Percentiles rank a stretch among this genome's conserved stretches.
These are phyloP conservation scores for Solanum chmielewskii DNA, from an alignment of 257 asterid genomes.

Conservation along the genomic window DNA sequence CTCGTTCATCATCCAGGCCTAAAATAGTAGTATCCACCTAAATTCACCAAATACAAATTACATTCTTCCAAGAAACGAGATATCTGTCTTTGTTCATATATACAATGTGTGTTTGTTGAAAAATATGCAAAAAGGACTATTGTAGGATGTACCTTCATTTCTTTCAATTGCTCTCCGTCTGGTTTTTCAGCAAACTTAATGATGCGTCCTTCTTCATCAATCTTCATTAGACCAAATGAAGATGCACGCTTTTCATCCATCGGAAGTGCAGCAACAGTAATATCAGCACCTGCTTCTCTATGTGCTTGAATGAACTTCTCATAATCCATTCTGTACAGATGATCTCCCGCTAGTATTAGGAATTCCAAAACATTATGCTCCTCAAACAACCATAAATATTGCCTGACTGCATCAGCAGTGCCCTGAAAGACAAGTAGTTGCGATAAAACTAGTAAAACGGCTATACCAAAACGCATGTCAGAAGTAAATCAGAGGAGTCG, in stretches of 20 bases:
- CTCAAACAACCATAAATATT: slow-evolving; percentile 82
- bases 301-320: slow-evolving; percentile 93
- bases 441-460: not conserved
- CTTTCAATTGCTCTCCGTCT: slow-evolving; percentile 73
- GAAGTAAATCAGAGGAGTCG: not conserved
- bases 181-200: slow-evolving; percentile 86
- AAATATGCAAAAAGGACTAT: no score
- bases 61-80: not conserved
- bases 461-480: not conserved
- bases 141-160: slow-evolving; percentile 59
- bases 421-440: slow-evolving; percentile 37
- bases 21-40: slow-evolving; percentile 90
- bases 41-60: not conserved
- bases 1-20: slow-evolving; percentile 90
- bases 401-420: slow-evolving; percentile 97
- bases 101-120: no score
- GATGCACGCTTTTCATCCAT: slow-evolving; percentile 96
- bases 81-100: not conserved
- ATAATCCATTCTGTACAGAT: slow-evolving; percentile 88
- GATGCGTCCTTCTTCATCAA: slow-evolving; percentile 88
- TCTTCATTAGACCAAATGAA: slow-evolving; percentile 89
- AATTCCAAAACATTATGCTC: slow-evolving; percentile 83
- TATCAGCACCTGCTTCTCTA: slow-evolving; percentile 96
- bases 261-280: slow-evolving; percentile 94
- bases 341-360: slow-evolving; percentile 92